Base-by-base conservation (phyloP, 2,329 filamentous ascomycete genomes). In the Mollisiaceae sp. region DNA sequence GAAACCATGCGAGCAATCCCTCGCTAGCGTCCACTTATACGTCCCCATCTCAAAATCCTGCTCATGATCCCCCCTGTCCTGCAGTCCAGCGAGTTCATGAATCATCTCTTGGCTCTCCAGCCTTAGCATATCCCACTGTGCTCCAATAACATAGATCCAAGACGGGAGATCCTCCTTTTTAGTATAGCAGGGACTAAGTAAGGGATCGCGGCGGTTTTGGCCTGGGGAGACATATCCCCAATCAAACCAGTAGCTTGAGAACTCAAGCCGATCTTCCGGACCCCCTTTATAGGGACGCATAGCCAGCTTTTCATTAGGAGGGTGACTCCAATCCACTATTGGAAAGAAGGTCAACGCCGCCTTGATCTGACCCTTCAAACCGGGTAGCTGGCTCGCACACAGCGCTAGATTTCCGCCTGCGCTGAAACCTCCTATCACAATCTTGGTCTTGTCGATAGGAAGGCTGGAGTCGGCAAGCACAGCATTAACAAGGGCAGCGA, bases 401-500 rank as follows among this genome's bases (percentile, higher is more conserved):
- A 85, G 74, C 0, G 79, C 70, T 0, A 86, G 75, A 70, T 83
- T 85, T 1, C 79, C 84, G 32, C 84, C 84, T 0, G 83, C 83
- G 39, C 81, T 83, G 74, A 82, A 85, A 11, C 84, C 84, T 1
- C 75, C 78, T 0, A 86, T 66, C 0, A 79, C 78, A 4, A 85
- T 76, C 24, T 75, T 74, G 2, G 68, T 60, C 8, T 71, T 68
- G 72, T 86, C 82, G 67, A 85, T 78, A 2, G 82, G 82, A 0
- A 86, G 77, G 0, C 74, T 70, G 0, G 70, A 35, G 72, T 86
- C 82, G 8, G 74, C 71, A 11, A 85, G 76, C 12, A 82, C 74
- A 11, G 79, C 78, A 22, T 75, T 67, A 63, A 78, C 76, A 22
- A 84, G 75, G 0, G 80, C 80, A 27, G 79, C 80, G 24, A 85